Conservation (phyloP, 1,284 basidiomycete genomes). For the Heterobasidion annosum region DNA sequence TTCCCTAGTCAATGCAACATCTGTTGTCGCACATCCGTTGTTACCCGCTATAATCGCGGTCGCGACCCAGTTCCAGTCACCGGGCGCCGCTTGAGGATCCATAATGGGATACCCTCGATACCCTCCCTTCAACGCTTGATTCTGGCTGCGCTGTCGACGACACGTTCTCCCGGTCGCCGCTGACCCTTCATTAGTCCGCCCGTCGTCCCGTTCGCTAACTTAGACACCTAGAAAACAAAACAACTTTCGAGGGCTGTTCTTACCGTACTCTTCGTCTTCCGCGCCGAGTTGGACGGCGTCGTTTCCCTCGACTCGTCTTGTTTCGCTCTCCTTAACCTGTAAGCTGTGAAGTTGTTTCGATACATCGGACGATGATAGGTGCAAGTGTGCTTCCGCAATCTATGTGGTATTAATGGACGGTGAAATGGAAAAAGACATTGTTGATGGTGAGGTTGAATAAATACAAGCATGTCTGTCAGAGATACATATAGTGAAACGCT, state of each 20-base stretch:
- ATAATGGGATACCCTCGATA: background rate
- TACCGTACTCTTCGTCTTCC: background rate
- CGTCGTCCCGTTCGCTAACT: background rate
- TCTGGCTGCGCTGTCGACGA: no score
- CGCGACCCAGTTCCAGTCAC: no score
- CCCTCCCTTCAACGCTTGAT: background rate
- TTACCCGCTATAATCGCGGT: background rate
- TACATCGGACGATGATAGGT: slow-evolving; percentile 1
- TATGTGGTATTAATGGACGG: slow-evolving; percentile 9
- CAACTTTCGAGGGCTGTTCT: background rate
- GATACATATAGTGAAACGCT: background rate
- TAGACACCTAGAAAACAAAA: background rate
- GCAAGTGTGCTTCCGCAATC: slow-evolving; percentile 6
- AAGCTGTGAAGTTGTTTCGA: background rate
- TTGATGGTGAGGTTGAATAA: background rate
- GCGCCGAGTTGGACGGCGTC: background rate
- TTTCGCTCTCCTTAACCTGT: background rate
- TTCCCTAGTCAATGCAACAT: background rate
- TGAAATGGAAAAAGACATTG: background rate
- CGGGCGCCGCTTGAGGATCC: background rate
- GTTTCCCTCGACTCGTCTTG: background rate
- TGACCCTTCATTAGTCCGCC: no score
- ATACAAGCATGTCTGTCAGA: background rate
- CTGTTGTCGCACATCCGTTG: background rate
- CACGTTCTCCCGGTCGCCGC: no score